A percentile compares a stretch with the other conserved stretches of the same genome.
Evolutionary conservation across 2,329 filamentous ascomycete species (phyloP).

Genomic region (Xylaria sp.): DNA sequence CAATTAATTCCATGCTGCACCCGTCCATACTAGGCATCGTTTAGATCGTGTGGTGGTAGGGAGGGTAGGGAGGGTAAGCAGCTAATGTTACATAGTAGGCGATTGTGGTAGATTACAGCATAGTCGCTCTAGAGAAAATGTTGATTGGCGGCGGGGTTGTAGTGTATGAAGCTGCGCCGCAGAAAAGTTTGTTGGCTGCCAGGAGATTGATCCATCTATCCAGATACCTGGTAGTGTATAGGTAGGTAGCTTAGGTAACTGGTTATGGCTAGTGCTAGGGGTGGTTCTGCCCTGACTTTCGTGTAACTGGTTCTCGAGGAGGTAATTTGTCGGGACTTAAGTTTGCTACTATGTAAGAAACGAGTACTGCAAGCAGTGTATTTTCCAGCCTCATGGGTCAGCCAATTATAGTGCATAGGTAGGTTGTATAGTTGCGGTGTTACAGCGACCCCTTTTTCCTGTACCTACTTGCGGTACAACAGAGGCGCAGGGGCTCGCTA

Average conservation of each 20-base stretch:
- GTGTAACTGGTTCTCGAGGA: background rate
- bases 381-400: background rate
- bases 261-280: no score
- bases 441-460: background rate
- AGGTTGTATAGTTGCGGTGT: background rate
- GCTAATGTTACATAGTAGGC: background rate
- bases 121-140: background rate
- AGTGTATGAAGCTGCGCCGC: background rate
- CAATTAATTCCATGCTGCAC: background rate
- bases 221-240: no score
- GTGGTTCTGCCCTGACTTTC: background rate
- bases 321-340: background rate
- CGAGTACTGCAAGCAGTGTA: background rate
- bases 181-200: constrained; percentile 1
- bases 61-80: background rate
- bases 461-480: background rate
- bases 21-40: background rate
- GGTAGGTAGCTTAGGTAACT: no score
- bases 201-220: background rate
- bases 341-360: constrained; percentile 3
- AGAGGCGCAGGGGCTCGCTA: background rate
- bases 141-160: background rate
- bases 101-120: background rate
- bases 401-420: constrained; percentile 1
- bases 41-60: background rate